phyloP scores from a whole-genome alignment of 257 asterid genomes.

The Plantago major region DNA sequence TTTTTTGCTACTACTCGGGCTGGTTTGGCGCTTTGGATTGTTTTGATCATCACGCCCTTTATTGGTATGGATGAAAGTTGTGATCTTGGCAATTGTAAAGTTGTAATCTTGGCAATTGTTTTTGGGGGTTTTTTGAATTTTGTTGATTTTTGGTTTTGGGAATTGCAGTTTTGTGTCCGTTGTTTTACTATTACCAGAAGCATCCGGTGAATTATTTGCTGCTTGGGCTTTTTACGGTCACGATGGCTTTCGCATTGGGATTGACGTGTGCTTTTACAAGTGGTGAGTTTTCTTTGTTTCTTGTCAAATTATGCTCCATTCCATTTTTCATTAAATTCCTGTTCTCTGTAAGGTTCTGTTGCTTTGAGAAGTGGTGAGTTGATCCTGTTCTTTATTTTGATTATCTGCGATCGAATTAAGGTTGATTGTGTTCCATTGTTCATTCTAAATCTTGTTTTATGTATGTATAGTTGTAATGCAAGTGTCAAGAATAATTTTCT shows the following conservation, averaged over 20 bases:
- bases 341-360: background rate
- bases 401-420: no score
- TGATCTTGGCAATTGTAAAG: background rate
- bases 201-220: conserved; percentile 77
- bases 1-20: conserved; percentile 51
- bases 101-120: no score
- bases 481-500: no score
- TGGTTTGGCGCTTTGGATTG: conserved; percentile 57
- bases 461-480: no score
- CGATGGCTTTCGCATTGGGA: conserved; percentile 69
- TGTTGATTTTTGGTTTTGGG: background rate
- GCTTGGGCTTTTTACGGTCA: conserved; percentile 67
- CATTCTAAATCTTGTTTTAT: no score
- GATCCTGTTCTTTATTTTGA: no score
- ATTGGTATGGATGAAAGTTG: conserved; percentile 32
- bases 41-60: conserved; percentile 52
- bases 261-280: conserved; percentile 69
- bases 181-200: conserved; percentile 63
- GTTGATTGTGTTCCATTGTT: no score
- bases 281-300: conserved; percentile 33
- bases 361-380: background rate
- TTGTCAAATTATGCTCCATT: background rate
- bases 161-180: conserved; percentile 60
- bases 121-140: background rate
- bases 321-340: background rate